Conservation (phyloP, 2,329 filamentous ascomycete species). For the Hymenoscyphus fructigenus region DNA sequence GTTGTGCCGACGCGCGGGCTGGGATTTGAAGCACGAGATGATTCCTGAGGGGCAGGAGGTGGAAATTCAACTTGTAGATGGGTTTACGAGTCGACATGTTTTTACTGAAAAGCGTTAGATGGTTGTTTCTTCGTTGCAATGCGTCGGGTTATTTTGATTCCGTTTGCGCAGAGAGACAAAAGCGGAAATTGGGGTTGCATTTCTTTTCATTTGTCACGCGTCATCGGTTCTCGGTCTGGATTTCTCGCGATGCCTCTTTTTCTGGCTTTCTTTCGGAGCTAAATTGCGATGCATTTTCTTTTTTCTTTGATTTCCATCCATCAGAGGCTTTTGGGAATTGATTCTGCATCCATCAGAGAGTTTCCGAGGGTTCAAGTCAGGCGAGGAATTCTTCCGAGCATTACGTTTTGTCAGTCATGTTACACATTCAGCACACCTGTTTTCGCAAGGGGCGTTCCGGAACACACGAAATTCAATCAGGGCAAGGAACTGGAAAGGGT, state of each 20-base stretch:
- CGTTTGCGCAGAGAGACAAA: neutral
- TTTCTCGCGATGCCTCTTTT: neutral
- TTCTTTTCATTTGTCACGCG: neutral
- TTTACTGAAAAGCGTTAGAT: conserved; percentile 35
- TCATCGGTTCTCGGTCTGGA: neutral
- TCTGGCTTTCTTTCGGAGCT: neutral
- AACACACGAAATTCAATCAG: neutral
- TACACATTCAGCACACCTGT: neutral
- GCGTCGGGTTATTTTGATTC: neutral
- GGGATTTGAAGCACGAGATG: conserved; percentile 79
- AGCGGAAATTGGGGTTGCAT: neutral
- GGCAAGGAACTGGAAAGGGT: no score
- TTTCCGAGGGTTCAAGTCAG: neutral
- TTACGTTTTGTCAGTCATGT: neutral
- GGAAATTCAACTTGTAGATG: conserved; percentile 51
- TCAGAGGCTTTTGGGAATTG: neutral
- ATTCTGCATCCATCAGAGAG: neutral
- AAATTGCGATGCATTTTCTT: neutral
- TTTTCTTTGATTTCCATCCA: neutral
- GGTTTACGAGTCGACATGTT: conserved; percentile 44
- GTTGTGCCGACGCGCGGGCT: conserved; percentile 77
- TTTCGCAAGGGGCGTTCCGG: neutral
- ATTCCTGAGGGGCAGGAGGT: conserved; percentile 68
- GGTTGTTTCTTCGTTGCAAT: neutral
- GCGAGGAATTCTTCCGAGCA: no score